A percentile compares a stretch with the other conserved stretches of the same genome.
These are phyloP conservation scores for Kregervanrija fluxuum DNA, from an alignment of 805 yeast species.

Conservation along the genomic window DNA sequence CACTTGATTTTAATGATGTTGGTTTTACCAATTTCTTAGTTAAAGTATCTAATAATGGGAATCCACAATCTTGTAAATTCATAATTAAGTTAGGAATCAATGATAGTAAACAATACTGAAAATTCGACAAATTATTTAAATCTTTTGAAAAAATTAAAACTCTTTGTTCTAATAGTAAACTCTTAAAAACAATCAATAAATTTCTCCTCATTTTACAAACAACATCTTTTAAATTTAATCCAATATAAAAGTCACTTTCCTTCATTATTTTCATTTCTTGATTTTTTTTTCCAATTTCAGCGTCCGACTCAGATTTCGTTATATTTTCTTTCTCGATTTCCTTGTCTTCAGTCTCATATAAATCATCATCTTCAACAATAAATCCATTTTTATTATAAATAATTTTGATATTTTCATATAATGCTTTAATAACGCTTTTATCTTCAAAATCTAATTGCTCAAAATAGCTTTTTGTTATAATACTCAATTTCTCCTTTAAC, in stretches of 20 bases:
- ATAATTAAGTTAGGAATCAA: slow-evolving; percentile 75
- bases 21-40: slow-evolving; percentile 48
- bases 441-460: slow-evolving; percentile 74
- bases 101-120: slow-evolving; percentile 78
- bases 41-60: slow-evolving; percentile 55
- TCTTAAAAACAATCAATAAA: slow-evolving; percentile 64
- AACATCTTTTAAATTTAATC: slow-evolving; percentile 63
- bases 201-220: slow-evolving; percentile 52
- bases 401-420: slow-evolving; percentile 58
- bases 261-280: slow-evolving; percentile 24
- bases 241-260: slow-evolving; percentile 62
- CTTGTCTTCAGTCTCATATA: slow-evolving; percentile 15
- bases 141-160: slow-evolving; percentile 73
- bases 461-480: slow-evolving; percentile 82
- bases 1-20: slow-evolving; percentile 65
- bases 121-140: slow-evolving; percentile 71
- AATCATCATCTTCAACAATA: slow-evolving; percentile 24
- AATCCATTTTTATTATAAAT: slow-evolving; percentile 29
- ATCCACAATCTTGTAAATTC: slow-evolving; percentile 68
- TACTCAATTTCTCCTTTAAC: slow-evolving; percentile 81
- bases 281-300: slow-evolving; percentile 6
- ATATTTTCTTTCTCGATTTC: neutral
- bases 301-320: neutral
- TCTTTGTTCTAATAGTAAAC: slow-evolving; percentile 59
- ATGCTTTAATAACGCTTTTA: slow-evolving; percentile 53